Conservation (phyloP, 352 stramenopile genomes). For the Pythium vanterpoolii region DNA sequence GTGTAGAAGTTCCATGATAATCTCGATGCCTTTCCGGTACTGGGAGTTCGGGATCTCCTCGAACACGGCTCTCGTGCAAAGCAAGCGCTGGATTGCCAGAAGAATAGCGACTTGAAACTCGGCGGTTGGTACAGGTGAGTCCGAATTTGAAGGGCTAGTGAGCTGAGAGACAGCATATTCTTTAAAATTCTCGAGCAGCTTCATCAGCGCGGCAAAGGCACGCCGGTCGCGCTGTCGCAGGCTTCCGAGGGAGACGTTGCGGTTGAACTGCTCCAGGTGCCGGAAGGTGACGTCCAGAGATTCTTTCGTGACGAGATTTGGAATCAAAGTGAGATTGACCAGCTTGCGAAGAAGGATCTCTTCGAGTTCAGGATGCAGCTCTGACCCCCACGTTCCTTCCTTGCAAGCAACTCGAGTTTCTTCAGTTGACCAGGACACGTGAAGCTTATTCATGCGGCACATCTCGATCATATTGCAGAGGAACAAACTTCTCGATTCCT, state of each 20-base stretch:
- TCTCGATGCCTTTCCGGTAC: conserved; percentile 80
- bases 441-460: conserved; percentile 86
- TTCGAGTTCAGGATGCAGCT: conserved; percentile 80
- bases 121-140: conserved; percentile 75
- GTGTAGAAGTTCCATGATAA: conserved; percentile 86
- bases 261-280: conserved; percentile 85
- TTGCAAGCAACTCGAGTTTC: conserved; percentile 85
- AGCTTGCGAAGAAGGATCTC: conserved; percentile 84
- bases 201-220: conserved; percentile 80
- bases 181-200: conserved; percentile 82
- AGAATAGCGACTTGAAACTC: conserved; percentile 82
- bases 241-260: conserved; percentile 75
- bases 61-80: conserved; percentile 82
- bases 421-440: conserved; percentile 85
- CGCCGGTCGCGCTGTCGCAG: conserved; percentile 67
- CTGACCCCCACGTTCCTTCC: conserved; percentile 78
- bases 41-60: conserved; percentile 85
- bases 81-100: conserved; percentile 71
- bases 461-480: conserved; percentile 87
- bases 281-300: conserved; percentile 71
- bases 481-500: conserved; percentile 76
- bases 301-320: conserved; percentile 77
- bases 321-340: conserved; percentile 71
- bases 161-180: conserved; percentile 81
- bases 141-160: conserved; percentile 75